Evolutionary conservation across 192 early-diverging fungal genomes (phyloP).

Genomic region (Backusella mclennaniae): DNA sequence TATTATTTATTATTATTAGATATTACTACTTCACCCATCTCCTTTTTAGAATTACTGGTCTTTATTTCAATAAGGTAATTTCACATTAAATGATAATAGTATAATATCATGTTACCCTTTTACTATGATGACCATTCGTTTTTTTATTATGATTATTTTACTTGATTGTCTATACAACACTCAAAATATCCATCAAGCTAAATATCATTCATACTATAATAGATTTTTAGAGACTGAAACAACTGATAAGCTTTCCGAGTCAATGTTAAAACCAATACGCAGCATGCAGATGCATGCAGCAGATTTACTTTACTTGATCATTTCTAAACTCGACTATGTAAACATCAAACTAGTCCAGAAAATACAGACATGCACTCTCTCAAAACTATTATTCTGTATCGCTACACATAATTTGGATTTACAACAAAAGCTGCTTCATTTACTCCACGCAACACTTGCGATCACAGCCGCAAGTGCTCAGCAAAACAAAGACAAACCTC

Average conservation of each 20-base stretch:
- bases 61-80: constrained; percentile 15
- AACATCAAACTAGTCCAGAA: constrained; percentile 45
- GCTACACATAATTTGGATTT: constrained; percentile 45
- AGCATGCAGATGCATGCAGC: constrained; percentile 56
- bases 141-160: neutral
- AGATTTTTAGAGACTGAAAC: constrained; percentile 42
- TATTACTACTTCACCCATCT: constrained; percentile 1
- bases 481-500: neutral
- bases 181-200: neutral
- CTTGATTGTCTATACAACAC: neutral
- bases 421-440: constrained; percentile 57
- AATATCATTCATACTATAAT: neutral
- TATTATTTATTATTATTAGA: neutral
- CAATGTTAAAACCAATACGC: constrained; percentile 17
- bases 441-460: constrained; percentile 50
- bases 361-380: constrained; percentile 50
- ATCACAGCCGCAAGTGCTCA: constrained; percentile 33
- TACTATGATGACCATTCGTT: neutral
- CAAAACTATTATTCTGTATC: constrained; percentile 63
- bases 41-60: constrained; percentile 21
- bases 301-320: constrained; percentile 57
- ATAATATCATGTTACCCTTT: neutral
- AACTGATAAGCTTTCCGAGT: constrained; percentile 20
- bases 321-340: constrained; percentile 52
- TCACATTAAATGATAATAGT: neutral